Base-by-base conservation (phyloP, 2,329 filamentous ascomycete genomes). In the Mycosphaerella arachidis region DNA sequence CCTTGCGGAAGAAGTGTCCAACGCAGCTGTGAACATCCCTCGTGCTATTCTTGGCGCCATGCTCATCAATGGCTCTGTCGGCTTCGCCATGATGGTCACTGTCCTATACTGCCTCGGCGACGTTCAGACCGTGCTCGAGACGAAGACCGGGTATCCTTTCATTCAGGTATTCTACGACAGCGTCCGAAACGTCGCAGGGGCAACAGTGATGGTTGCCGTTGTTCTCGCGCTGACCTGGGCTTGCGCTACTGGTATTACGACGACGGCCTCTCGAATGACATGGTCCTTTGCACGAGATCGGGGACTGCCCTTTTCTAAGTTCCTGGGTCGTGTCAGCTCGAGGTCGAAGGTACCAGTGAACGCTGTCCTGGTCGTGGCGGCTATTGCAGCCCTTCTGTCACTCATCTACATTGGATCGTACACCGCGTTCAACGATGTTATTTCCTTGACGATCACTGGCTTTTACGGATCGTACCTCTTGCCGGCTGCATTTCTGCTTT, bases 1-100 rank as follows among this genome's bases (percentile, higher is more conserved):
- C 63, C 76, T 81, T 68, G 77, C 79, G 6, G 81, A 83, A 67
- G 81, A 83, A 66, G 77, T 82, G 30, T 72, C 76, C 51, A 75
- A 81, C 53, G 78, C 81, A 0, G 76, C 78, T 1, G 66, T 75
- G 8, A 76, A 79, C 48, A 76, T 83, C 1, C 81, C 81, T 1
- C 68, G 73, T 60, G 77, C 77, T 5, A 81, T 83, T 68, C 74
- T 82, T 37, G 75, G 74, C 54, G 77, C 76, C 4, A 75, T 79
- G 53, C 55, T 78, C 16, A 72, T 82, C 58, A 83, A 82, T 58
- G 80, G 79, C 2, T 65, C 67, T 1, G 69, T 81, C 8, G 81
- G 79, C 2, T 78, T 82, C 60, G 60, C 75, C 50, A 79, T 78
- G 69, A 66, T 78, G 24, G 68, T 79, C 40, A 78, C 77, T 2